These are phyloP conservation scores for Lophiostoma macrostomum DNA, from an alignment of 495 filamentous ascomycete genomes.

Conservation along the genomic window DNA sequence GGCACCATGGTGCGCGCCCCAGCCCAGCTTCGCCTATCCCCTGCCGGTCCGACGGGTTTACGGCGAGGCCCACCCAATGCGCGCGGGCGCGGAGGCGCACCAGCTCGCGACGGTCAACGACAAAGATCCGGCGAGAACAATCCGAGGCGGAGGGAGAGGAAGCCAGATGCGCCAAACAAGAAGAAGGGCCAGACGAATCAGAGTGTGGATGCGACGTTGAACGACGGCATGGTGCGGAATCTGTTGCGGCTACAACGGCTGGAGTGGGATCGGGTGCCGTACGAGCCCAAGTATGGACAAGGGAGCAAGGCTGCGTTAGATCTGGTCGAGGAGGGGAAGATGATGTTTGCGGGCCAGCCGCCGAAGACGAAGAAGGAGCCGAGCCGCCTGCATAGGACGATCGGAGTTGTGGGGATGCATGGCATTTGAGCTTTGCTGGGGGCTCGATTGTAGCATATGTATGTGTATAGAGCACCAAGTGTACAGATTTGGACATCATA, in stretches of 20 bases:
- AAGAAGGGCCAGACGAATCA: background rate
- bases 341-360: conserved; percentile 20
- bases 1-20: conserved; percentile 26
- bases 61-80: background rate
- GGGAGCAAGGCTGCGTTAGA: conserved; percentile 10
- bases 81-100: too few species aligned
- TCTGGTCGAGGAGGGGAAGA: conserved; percentile 11
- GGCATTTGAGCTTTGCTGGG: conserved; percentile 1
- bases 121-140: background rate
- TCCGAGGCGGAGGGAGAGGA: background rate
- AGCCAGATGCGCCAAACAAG: background rate
- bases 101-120: background rate
- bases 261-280: conserved; percentile 24
- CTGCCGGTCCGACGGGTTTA: background rate
- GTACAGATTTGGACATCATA: background rate
- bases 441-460: conserved; percentile 20
- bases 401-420: conserved; percentile 20
- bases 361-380: conserved; percentile 1
- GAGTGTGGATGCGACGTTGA: conserved; percentile 11
- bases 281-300: conserved; percentile 19
- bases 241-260: conserved; percentile 22
- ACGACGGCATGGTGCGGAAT: conserved; percentile 25
- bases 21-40: conserved; percentile 14
- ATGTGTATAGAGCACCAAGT: conserved; percentile 1
- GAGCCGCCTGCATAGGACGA: conserved; percentile 7